Evolutionary conservation across 2,329 filamentous ascomycete genomes (phyloP), one percentile per base, ranked within the genome.

Genomic region (Penicillium sp.): DNA sequence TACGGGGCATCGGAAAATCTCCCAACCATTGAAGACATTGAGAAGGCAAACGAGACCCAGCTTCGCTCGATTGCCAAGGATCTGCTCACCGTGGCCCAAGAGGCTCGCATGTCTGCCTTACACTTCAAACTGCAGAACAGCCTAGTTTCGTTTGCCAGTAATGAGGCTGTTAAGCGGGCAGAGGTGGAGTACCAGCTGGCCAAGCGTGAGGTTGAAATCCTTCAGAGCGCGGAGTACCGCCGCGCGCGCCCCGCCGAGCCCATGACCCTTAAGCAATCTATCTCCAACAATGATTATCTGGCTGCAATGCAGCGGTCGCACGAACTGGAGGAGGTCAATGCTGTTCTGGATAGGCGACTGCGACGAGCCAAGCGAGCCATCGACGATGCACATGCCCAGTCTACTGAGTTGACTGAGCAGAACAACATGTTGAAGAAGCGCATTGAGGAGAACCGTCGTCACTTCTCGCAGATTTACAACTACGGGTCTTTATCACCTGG

Each of bases 91-190:
- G 77, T 82, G 15, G 71, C 85, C n/a, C 79, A 82, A 59, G 85
- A 89, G 62, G 81, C 85, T 53, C 90, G 94, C 67, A 92, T 92
- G 79, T 89, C 92, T 56, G 87, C 89, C 15, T 89, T 92, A 29
- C 92, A 97, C 71, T 89, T 94, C 77, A 95, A 94, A 75, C 79
- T 97, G 52, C 93, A 97, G 72, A 89, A 92, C 69, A 92, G 88
- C 65, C 83, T 97, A 68, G 82, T 96, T 26, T 86, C 85, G 49
- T 86, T 97, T 61, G 90, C 96, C 68, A 92, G 89, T 52, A 86
- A 88, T 47, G 91, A 96, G 64, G 88, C 92, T 27, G 85, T 90
- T 9, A 92, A 95, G 73, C 86, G 92, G 25, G 91, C 93, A 63
- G 89, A 87, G 33, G 92, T 97, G 5, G 93, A 97, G 73, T 89